phyloP scores from a whole-genome alignment of 1,139 yeast genomes.

The Groenewaldozyma auringiensis region DNA sequence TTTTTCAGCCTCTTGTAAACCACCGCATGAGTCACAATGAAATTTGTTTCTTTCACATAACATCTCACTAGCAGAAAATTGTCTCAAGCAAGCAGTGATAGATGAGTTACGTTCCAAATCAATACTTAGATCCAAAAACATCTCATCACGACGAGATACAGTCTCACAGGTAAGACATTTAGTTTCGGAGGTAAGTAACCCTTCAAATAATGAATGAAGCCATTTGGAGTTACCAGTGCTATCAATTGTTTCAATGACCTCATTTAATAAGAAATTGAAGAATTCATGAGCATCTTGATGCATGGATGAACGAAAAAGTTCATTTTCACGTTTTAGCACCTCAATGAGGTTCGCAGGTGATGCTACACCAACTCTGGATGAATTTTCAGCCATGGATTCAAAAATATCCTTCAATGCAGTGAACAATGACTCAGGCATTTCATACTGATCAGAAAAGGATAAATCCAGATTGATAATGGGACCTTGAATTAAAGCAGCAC shows the following conservation, averaged over 20 bases:
- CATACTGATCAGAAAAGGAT: constrained; percentile 42
- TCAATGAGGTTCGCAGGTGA: constrained; percentile 72
- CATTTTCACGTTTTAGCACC: constrained; percentile 72
- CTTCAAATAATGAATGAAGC: constrained; percentile 75
- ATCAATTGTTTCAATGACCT: constrained; percentile 64
- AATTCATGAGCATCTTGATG: constrained; percentile 99
- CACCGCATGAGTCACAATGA: constrained; percentile 84
- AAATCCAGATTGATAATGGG: constrained; percentile 79
- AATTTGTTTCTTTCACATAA: constrained; percentile 83
- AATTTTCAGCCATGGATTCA: constrained; percentile 72
- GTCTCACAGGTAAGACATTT: constrained; percentile 87
- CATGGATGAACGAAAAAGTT: constrained; percentile 80
- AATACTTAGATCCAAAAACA: constrained; percentile 76
- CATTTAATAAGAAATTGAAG: constrained; percentile 76
- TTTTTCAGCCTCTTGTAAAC: constrained; percentile 91
- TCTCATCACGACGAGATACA: constrained; percentile 76
- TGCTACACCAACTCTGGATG: constrained; percentile 68
- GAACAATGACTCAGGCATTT: constrained; percentile 49
- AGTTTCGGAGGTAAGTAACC: constrained; percentile 77
- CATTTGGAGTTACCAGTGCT: constrained; percentile 26
- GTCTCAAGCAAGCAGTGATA: constrained; percentile 65
- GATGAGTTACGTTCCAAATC: constrained; percentile 75
- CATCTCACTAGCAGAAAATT: constrained; percentile 80
- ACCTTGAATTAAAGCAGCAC: constrained; percentile 72
- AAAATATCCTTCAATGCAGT: constrained; percentile 78